These are phyloP conservation scores for Hansenula sp. DNA, from an alignment of 1,139 yeast genomes.

Conservation along the genomic window DNA sequence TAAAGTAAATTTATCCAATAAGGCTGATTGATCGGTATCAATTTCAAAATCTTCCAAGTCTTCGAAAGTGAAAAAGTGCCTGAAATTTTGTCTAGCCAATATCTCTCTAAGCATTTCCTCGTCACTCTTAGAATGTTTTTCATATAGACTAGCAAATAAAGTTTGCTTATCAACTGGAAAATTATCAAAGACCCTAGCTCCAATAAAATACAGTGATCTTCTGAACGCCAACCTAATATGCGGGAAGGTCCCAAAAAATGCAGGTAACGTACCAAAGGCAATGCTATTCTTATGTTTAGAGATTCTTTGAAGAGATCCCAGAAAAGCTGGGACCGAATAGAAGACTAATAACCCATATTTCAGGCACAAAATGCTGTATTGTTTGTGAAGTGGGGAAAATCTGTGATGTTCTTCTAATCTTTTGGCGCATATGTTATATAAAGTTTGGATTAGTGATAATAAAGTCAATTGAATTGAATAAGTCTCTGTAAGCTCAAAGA, in stretches of 20 bases:
- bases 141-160: not conserved
- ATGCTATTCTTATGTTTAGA: not conserved
- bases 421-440: not conserved
- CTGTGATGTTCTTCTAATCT: not conserved
- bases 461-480: not conserved
- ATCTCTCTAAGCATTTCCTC: not conserved
- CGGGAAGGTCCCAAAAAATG: not conserved
- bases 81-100: not conserved
- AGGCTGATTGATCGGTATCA: not conserved
- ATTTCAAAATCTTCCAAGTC: conserved; percentile 2
- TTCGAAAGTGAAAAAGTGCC: not conserved
- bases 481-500: not conserved
- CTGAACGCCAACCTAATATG: conserved; percentile 1
- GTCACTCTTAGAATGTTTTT: conserved; percentile 1
- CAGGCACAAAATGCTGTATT: not conserved
- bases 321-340: not conserved
- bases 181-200: not conserved
- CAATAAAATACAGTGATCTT: not conserved
- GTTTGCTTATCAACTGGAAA: conserved; percentile 2
- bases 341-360: conserved; percentile 1
- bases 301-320: not conserved
- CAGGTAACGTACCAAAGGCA: not conserved
- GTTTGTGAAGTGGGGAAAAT: not conserved
- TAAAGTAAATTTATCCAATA: not conserved
- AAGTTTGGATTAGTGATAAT: not conserved